phyloP scores from a whole-genome alignment of 495 filamentous ascomycete genomes.

The Xylaria bambusicola region DNA sequence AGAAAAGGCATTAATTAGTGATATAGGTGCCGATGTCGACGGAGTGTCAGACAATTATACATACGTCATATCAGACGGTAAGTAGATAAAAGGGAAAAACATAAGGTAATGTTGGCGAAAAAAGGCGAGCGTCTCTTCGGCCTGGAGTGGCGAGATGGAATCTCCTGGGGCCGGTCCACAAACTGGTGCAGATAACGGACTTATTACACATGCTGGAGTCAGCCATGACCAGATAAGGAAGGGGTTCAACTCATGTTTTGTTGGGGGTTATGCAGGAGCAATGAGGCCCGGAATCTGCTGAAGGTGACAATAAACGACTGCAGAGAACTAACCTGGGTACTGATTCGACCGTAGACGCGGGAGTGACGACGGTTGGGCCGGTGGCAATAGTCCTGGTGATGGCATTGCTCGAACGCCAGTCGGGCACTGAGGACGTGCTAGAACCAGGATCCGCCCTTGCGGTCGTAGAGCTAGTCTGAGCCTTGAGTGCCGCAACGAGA shows the following conservation, averaged over 20 bases:
- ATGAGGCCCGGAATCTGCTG: too few species aligned
- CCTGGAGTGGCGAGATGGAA: constrained; percentile 23
- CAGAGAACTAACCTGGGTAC: too few species aligned
- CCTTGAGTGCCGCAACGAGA: constrained; percentile 43
- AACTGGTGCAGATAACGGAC: constrained; percentile 22
- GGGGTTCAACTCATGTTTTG: too few species aligned
- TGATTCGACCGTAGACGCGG: constrained; percentile 15
- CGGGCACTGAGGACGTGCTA: neutral
- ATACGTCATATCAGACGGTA: constrained; percentile 30
- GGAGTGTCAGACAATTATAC: too few species aligned
- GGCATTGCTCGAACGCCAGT: neutral
- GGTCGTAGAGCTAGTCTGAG: constrained; percentile 25
- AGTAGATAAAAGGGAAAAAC: constrained; percentile 38
- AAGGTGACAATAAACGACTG: too few species aligned
- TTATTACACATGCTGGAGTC: too few species aligned
- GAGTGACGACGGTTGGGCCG: neutral
- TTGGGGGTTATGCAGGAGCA: too few species aligned
- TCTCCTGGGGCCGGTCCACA: constrained; percentile 22
- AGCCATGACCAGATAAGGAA: too few species aligned
- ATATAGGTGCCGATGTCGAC: too few species aligned
- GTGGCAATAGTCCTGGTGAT: neutral
- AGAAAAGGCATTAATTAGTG: constrained; percentile 18
- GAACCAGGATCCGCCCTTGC: neutral
- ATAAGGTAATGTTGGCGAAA: constrained; percentile 33
- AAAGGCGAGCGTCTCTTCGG: constrained; percentile 28